Conservation (phyloP, 2,329 filamentous ascomycete genomes). For the Aureobasidium sp. region DNA sequence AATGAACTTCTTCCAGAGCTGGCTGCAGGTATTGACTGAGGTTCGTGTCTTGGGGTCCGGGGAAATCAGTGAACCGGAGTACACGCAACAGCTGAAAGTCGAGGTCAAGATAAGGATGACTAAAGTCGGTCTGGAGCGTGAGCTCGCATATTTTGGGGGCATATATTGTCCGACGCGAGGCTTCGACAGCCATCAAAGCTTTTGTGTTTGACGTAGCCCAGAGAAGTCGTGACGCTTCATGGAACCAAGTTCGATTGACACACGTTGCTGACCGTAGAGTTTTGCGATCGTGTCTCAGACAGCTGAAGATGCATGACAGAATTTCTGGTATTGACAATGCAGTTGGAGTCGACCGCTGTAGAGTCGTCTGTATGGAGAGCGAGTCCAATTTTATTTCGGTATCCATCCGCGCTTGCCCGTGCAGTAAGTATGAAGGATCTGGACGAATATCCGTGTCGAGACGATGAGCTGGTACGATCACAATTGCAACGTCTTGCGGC, state of each 20-base stretch:
- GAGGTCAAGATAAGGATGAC: neutral
- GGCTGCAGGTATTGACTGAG: neutral
- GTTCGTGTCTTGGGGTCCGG: neutral
- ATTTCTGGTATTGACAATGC: neutral
- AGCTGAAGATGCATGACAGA: neutral
- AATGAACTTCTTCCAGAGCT: neutral
- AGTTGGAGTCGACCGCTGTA: neutral
- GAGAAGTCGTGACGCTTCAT: neutral
- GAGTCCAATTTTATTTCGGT: neutral
- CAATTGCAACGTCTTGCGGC: neutral
- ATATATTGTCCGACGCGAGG: neutral
- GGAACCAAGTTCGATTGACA: neutral
- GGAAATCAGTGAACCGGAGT: neutral
- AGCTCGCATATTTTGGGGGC: neutral
- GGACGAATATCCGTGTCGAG: neutral
- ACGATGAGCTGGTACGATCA: neutral
- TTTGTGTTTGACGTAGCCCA: neutral
- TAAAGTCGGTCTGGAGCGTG: neutral
- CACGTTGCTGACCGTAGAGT: neutral
- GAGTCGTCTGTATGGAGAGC: neutral
- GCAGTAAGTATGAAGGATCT: neutral
- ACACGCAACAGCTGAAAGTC: neutral
- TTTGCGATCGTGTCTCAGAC: neutral
- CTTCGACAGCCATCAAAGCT: neutral
- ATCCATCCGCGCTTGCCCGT: neutral